A percentile compares a stretch with the other conserved stretches of the same genome.
phyloP scores from a whole-genome alignment of 2,329 filamentous ascomycete genomes.

The Claviceps digitariae region DNA sequence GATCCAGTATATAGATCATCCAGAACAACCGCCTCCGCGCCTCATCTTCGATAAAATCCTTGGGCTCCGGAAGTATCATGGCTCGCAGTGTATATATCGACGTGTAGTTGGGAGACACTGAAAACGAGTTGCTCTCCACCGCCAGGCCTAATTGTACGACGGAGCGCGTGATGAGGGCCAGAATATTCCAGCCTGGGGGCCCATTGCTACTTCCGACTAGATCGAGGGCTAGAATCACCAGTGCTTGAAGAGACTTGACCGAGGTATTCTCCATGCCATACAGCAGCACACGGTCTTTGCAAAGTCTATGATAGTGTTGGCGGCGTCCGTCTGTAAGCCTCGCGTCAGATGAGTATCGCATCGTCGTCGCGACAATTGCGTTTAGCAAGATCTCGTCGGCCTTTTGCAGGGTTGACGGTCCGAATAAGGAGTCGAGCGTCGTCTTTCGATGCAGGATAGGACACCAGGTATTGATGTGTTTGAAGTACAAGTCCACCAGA shows the following conservation, averaged over 20 bases:
- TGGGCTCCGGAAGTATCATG: constrained; percentile 70
- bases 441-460: constrained; percentile 78
- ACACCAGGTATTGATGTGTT: constrained; percentile 73
- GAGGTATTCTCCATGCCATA: constrained; percentile 85
- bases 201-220: constrained; percentile 79
- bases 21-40: constrained; percentile 75
- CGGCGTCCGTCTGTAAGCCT: constrained; percentile 61
- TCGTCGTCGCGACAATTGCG: constrained; percentile 76
- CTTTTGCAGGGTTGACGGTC: constrained; percentile 61
- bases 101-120: constrained; percentile 63
- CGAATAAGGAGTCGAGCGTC: constrained; percentile 72
- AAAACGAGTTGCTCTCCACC: constrained; percentile 67
- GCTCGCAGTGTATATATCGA: constrained; percentile 84
- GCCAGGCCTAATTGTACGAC: constrained; percentile 79
- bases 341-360: constrained; percentile 69
- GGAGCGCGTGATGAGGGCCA: constrained; percentile 76
- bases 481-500: constrained; percentile 64
- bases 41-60: constrained; percentile 82
- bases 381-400: constrained; percentile 73
- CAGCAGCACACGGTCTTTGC: constrained; percentile 74
- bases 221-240: constrained; percentile 77
- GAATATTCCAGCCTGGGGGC: constrained; percentile 81
- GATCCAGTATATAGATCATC: constrained; percentile 85
- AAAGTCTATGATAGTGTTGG: constrained; percentile 62
- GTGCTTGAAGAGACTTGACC: constrained; percentile 72